Percentiles rank a stretch among this genome's conserved stretches.
Evolutionary conservation across 768 basidiomycete genomes (phyloP).

Genomic region (Hysterangium stoloniferum): DNA sequence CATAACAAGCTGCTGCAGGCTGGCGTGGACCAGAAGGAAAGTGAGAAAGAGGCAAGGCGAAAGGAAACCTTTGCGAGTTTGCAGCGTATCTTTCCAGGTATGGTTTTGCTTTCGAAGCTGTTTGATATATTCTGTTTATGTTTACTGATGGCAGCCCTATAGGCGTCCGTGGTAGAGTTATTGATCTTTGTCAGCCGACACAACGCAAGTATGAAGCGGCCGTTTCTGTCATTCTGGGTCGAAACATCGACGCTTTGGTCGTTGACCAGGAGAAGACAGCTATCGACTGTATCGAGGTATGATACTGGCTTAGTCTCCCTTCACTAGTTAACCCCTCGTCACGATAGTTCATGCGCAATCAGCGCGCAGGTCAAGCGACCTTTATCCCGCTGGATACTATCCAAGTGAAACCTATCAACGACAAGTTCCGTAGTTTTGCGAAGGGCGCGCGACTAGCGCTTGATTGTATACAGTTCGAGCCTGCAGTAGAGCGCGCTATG

Average conservation of each 20-base stretch:
- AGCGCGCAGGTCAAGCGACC: conserved; percentile 91
- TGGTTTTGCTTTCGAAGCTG: conserved; percentile 1
- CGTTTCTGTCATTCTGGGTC: conserved; percentile 84
- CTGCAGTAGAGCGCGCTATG: conserved; percentile 87
- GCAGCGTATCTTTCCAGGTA: conserved; percentile 86
- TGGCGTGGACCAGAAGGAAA: conserved; percentile 80
- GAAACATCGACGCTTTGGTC: conserved; percentile 92
- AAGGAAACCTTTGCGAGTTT: conserved; percentile 82
- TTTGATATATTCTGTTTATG: not conserved
- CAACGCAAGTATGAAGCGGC: conserved; percentile 88
- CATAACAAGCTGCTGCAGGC: conserved; percentile 85
- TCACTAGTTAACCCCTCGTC: not conserved
- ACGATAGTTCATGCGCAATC: conserved; percentile 82
- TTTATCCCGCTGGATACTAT: conserved; percentile 99
- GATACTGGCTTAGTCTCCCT: conserved; percentile 11
- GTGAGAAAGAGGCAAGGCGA: conserved; percentile 71
- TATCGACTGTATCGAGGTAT: conserved; percentile 93
- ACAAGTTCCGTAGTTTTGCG: conserved; percentile 88
- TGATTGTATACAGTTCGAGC: conserved; percentile 60
- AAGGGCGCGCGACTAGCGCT: conserved; percentile 82
- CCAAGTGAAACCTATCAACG: conserved; percentile 87
- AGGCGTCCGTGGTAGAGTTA: conserved; percentile 89
- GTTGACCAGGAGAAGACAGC: conserved; percentile 97
- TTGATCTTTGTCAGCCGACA: conserved; percentile 93
- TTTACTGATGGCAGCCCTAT: not conserved